A percentile compares a stretch with the other conserved stretches of the same genome.
These are phyloP conservation scores for Aegle marmelos DNA, from an alignment of 345 rosid species.

Conservation along the genomic window DNA sequence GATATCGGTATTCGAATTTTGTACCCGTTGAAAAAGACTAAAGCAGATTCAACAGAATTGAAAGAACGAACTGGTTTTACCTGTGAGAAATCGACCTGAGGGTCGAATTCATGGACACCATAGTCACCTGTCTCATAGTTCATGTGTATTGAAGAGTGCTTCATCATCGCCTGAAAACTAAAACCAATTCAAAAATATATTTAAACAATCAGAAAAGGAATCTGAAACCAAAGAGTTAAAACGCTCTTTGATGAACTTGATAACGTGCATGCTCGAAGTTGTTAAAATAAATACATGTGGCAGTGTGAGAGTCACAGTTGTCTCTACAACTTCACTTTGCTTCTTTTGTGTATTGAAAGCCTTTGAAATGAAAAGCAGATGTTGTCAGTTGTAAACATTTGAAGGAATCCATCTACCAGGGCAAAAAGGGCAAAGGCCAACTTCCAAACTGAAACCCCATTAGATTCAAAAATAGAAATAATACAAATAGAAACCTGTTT, in stretches of 20 bases:
- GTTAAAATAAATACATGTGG: background rate
- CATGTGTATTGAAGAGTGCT: constrained; percentile 19
- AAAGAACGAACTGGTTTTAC: constrained; percentile 20
- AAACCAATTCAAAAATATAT: background rate
- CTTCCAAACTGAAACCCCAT: constrained; percentile 22
- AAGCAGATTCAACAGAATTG: background rate
- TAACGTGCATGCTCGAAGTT: background rate
- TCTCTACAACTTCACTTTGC: background rate
- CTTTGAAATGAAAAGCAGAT: background rate
- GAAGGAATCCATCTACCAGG: constrained; percentile 9
- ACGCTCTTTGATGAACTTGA: background rate
- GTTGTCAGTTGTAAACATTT: constrained; percentile 4
- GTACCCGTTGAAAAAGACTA: background rate
- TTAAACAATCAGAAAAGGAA: background rate
- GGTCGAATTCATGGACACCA: constrained; percentile 42
- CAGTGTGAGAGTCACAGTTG: background rate
- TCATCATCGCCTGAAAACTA: constrained; percentile 27
- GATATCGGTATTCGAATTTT: background rate
- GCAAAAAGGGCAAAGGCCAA: constrained; percentile 15
- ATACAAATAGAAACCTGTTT: constrained; percentile 15
- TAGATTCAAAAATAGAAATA: background rate
- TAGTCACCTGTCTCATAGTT: constrained; percentile 34
- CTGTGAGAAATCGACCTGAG: constrained; percentile 41
- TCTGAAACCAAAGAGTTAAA: background rate
- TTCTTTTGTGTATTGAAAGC: constrained; percentile 7